phyloP scores from a whole-genome alignment of 73 alveolate species.

The Urostyla sp. region DNA sequence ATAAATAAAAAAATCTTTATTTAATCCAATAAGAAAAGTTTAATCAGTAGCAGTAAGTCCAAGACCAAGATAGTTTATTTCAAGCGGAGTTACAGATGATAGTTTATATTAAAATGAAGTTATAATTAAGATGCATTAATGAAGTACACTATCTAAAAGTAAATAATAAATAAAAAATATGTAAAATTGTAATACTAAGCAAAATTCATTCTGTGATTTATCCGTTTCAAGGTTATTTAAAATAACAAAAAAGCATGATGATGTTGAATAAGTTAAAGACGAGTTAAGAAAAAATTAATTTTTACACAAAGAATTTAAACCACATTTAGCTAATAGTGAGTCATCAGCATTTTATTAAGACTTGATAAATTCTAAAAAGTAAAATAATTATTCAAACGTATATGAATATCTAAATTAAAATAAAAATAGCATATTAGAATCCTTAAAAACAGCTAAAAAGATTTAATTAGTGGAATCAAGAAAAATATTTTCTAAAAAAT shows the following conservation, averaged over 20 bases:
- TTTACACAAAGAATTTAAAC: slow-evolving; percentile 22
- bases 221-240: slow-evolving; percentile 32
- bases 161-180: not conserved
- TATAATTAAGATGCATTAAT: not conserved
- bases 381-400: not conserved
- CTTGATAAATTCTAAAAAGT: not conserved
- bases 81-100: no score
- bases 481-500: slow-evolving; percentile 14
- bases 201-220: not conserved
- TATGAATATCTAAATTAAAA: slow-evolving; percentile 31
- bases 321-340: slow-evolving; percentile 12
- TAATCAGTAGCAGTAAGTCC: no score
- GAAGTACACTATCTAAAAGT: not conserved
- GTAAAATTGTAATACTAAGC: not conserved
- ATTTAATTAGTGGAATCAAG: slow-evolving; percentile 22
- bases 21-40: not conserved
- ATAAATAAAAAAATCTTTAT: no score
- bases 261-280: slow-evolving; percentile 8
- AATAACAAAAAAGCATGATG: not conserved
- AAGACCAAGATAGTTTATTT: no score
- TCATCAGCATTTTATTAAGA: slow-evolving; percentile 25
- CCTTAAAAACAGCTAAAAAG: slow-evolving; percentile 4
- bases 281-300: slow-evolving; percentile 14
- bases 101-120: not conserved
- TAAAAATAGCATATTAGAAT: not conserved